Evolutionary conservation across 2,329 filamentous ascomycete species (phyloP), one percentile per base, ranked within the genome.

Genomic region (Acrodontium crateriforme): DNA sequence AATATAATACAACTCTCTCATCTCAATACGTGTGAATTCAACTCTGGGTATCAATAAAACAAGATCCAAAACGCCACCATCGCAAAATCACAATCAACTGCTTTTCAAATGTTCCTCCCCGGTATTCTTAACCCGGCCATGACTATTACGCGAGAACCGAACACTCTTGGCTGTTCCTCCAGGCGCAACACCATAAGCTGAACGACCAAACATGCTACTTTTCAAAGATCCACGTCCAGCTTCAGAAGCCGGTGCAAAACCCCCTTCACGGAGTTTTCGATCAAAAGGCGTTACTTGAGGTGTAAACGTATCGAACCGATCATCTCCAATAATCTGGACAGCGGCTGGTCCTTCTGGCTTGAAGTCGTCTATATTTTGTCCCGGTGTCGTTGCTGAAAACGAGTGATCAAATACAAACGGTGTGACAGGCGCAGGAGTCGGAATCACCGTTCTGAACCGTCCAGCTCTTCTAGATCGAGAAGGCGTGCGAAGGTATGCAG

Each of bases 401-500:
- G 13, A n/a, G 5, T 8, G 20, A 12, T 47, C 41, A 27, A 52
- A 47, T 11, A 35, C 38, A 29, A 52, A 41, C 3, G 49, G 49
- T 13, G 49, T 50, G 4, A 40, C 32, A 9, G 40, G 29, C 16
- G 39, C 45, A 9, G 47, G 46, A 3, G 46, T 49, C 2, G 47
- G 44, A 9, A 52, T 30, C 3, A 45, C 37, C 17, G 41, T 39
- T 33, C 20, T 10, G 20, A 50, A 49, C 9, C 49, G 35, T 12
- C 40, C 41, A 14, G 38, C 32, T 24, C 40, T 21, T 9, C 36
- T 27, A 3, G 22, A 30, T 16, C 38, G 36, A 9, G 55, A 59
- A 0, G 62, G 62, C 16, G 62, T 63, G 20, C 60, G 58, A 30
- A 64, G 51, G 29, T 65, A 65, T 18, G 37, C 45, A 22, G 44